Percentiles rank a stretch among this genome's conserved stretches.
These are phyloP conservation scores for Kwoniella dejecticola DNA, from an alignment of 768 basidiomycete species.

Conservation along the genomic window DNA sequence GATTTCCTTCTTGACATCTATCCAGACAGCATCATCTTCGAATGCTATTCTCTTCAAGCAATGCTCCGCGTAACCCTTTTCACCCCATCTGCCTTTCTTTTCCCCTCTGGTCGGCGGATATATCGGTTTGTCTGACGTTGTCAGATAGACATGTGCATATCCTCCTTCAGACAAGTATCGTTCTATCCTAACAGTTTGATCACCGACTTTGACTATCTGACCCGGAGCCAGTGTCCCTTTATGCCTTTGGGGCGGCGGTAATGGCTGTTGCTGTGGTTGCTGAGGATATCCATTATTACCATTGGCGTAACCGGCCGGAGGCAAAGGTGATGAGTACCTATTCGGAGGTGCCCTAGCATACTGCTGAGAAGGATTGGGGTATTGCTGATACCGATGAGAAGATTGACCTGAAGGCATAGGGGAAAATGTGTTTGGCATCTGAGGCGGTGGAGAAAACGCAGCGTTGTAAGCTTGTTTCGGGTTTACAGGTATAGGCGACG, in stretches of 20 bases:
- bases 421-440: conserved; percentile 11
- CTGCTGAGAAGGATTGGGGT: conserved; percentile 14
- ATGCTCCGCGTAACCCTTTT: conserved; percentile 85
- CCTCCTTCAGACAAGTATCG: conserved; percentile 97
- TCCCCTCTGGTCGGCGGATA: conserved; percentile 42
- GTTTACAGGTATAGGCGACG: conserved; percentile 25
- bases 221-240: conserved; percentile 63
- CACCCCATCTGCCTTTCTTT: conserved; percentile 46
- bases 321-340: conserved; percentile 6
- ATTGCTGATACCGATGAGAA: conserved; percentile 21
- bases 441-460: conserved; percentile 22
- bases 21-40: conserved; percentile 80
- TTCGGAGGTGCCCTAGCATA: conserved; percentile 10
- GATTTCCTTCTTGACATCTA: conserved; percentile 95
- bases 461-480: conserved; percentile 21
- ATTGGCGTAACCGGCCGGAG: conserved; percentile 3
- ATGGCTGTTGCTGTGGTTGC: conserved; percentile 3
- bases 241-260: conserved; percentile 32
- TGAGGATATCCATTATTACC: conserved; percentile 5
- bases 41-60: conserved; percentile 97
- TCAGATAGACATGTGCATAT: conserved; percentile 97
- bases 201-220: conserved; percentile 78
- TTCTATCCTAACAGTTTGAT: conserved; percentile 86
- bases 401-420: conserved; percentile 17
- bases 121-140: conserved; percentile 79